Conservation (phyloP, 331 rosid species). For the Pyrus hybrid region DNA sequence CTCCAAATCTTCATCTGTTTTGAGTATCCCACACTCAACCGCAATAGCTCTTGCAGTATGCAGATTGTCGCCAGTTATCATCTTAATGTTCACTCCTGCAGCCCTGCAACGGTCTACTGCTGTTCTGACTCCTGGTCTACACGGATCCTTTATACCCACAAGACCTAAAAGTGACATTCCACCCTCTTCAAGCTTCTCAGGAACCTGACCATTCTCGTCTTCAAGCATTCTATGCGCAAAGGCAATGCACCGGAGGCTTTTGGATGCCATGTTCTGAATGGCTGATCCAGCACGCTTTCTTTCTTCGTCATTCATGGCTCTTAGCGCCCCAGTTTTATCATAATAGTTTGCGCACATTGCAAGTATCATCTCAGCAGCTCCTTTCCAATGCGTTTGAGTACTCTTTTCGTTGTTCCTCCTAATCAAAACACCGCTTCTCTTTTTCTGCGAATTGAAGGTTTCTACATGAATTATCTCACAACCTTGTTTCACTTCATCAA, state of each 20-base stretch:
- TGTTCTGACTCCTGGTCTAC: constrained; percentile 22
- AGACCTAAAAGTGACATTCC: constrained; percentile 20
- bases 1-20: constrained; percentile 1
- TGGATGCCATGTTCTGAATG: constrained; percentile 32
- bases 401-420: neutral
- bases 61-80: constrained; percentile 38
- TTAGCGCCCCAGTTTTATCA: constrained; percentile 12
- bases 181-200: constrained; percentile 18
- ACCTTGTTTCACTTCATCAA: constrained; percentile 21
- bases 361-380: constrained; percentile 37
- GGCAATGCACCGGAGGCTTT: constrained; percentile 37
- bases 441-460: constrained; percentile 32
- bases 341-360: constrained; percentile 22
- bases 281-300: constrained; percentile 5
- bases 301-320: constrained; percentile 7
- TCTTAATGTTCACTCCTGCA: constrained; percentile 31
- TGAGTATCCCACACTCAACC: constrained; percentile 27
- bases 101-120: constrained; percentile 32
- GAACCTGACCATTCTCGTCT: neutral
- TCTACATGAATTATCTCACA: constrained; percentile 16
- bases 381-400: constrained; percentile 28
- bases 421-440: constrained; percentile 27
- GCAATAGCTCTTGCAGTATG: constrained; percentile 39
- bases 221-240: constrained; percentile 20
- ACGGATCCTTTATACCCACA: constrained; percentile 33